phyloP scores from a whole-genome alignment of 2,329 filamentous ascomycete species.

The Fusarium domesticum region DNA sequence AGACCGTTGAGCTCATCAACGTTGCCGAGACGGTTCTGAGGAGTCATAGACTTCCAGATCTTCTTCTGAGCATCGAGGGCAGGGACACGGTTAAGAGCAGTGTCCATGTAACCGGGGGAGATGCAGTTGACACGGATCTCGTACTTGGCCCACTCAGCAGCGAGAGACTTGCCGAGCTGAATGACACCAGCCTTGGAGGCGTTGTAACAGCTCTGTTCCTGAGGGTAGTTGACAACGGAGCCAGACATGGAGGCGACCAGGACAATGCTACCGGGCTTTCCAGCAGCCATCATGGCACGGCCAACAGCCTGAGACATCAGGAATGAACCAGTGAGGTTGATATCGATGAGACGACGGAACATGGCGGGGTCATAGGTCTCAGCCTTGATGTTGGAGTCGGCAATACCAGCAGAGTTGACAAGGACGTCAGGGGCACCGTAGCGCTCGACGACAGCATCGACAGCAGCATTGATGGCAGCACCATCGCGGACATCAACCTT shows the following conservation, averaged over 20 bases:
- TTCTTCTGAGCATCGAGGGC: constrained; percentile 78
- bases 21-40: constrained; percentile 67
- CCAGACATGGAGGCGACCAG: constrained; percentile 80
- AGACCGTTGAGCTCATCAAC: constrained; percentile 77
- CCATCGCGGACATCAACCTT: constrained; percentile 75
- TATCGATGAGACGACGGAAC: constrained; percentile 76
- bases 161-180: constrained; percentile 75
- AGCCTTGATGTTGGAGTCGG: constrained; percentile 79
- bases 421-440: constrained; percentile 71
- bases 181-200: constrained; percentile 79
- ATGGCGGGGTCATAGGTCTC: constrained; percentile 73
- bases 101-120: constrained; percentile 85
- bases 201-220: constrained; percentile 81
- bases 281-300: constrained; percentile 68
- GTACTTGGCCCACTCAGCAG: constrained; percentile 80
- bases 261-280: constrained; percentile 69
- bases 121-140: constrained; percentile 81
- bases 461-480: constrained; percentile 65
- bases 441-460: constrained; percentile 61
- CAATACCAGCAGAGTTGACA: constrained; percentile 78
- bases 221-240: constrained; percentile 80
- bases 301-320: constrained; percentile 71
- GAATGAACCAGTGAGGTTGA: constrained; percentile 79
- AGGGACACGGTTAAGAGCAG: constrained; percentile 73
- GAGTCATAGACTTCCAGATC: constrained; percentile 73